Base-by-base conservation (phyloP, 352 stramenopile species). In the Pythium phragmitis region DNA sequence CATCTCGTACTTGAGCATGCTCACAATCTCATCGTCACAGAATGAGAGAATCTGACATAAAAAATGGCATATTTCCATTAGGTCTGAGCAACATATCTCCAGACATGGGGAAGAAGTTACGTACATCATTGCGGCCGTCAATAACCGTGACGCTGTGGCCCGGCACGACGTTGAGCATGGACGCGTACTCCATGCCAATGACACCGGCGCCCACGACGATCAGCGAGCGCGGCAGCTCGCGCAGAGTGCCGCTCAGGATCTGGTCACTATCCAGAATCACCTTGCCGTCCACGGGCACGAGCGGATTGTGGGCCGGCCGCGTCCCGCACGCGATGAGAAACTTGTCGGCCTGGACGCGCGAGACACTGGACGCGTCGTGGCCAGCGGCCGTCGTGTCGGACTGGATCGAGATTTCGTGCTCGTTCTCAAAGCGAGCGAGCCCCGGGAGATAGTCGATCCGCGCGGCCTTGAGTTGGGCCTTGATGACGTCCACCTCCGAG, bases 181-280 rank as follows among this genome's bases (percentile, higher is more conserved):
- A 92, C 13, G 89, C 89, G 50, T 97, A 97, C 55, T 97, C 89
- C 87, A 97, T 97, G n/a, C 89, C 89, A 43, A 96, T 89, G 45
- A 96, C 89, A 12, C 89, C 89, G 8, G 86, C 89, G 13, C 89
- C 89, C 7, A 92, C 85, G 49, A 94, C 70, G 42, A 94, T 92
- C 53, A 94, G 39, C 39, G 39, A 62, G 21, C 84, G 83, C 65
- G 87, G 87, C 4, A 84, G 85, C 2, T 92, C 85, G 11, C 39
- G 72, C 73, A 57, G 82, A 80, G 9, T 92, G 34, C 85, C 85
- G 82, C 83, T 92, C 17, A 94, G 71, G 59, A 94, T 62, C 70
- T 94, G 83, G 67, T 94, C 85, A 30, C 82, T 92, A 64, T 94
- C 85, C 53, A 94, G 92, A 55, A 94, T 88, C 33, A 77, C 87